Evolutionary conservation across 257 asterid genomes (phyloP).

Genomic region (Solanum chiquidenum): DNA sequence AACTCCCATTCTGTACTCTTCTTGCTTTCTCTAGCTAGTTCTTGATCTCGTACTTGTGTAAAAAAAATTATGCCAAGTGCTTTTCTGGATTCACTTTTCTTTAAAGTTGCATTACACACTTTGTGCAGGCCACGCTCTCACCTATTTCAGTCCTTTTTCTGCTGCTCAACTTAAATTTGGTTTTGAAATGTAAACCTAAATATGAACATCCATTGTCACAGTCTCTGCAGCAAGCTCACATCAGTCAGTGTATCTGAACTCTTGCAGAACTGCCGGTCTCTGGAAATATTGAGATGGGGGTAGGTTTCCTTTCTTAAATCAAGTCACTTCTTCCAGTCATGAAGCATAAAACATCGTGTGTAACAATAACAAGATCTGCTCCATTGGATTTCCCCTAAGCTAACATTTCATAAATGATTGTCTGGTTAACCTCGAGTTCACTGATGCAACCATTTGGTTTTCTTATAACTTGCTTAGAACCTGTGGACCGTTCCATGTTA

Average conservation of each 20-base stretch:
- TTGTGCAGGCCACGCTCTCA: neutral
- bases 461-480: neutral
- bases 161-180: constrained; percentile 3
- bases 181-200: constrained; percentile 3
- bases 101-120: neutral
- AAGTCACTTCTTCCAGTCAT: neutral
- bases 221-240: constrained; percentile 66
- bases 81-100: neutral
- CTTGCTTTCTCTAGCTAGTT: neutral
- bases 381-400: neutral
- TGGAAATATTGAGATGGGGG: constrained; percentile 98
- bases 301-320: constrained; percentile 17
- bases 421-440: neutral
- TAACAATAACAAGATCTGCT: neutral
- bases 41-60: neutral
- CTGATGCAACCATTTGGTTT: neutral
- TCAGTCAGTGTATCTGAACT: constrained; percentile 62
- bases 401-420: neutral
- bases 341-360: neutral
- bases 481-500: neutral
- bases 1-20: neutral
- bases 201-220: constrained; percentile 16
- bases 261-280: constrained; percentile 51
- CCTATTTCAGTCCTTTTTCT: neutral
- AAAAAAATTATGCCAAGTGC: neutral